These are phyloP conservation scores for Dipodascopsis tothii DNA, from an alignment of 805 yeast species.

Conservation along the genomic window DNA sequence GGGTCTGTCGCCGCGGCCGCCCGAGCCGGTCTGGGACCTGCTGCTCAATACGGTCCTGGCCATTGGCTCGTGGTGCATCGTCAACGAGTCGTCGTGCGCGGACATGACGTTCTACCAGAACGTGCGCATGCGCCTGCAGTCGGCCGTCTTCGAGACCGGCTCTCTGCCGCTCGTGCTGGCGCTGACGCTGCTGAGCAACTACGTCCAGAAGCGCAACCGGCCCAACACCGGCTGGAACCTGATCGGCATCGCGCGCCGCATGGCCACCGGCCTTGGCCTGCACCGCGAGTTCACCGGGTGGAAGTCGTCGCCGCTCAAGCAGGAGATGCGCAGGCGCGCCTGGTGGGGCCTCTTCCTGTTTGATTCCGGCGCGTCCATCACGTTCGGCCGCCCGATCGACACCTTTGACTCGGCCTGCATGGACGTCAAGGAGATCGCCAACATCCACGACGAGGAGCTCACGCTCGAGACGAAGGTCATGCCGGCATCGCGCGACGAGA, in stretches of 20 bases:
- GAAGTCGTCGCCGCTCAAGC: constrained; percentile 37
- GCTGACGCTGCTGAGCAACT: constrained; percentile 48
- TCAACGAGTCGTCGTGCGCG: constrained; percentile 45
- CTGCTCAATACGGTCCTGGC: constrained; percentile 52
- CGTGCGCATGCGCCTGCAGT: constrained; percentile 41
- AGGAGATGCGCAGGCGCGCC: constrained; percentile 51
- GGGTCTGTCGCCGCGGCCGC: constrained; percentile 37
- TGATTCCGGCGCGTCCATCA: constrained; percentile 56
- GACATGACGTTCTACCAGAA: constrained; percentile 52
- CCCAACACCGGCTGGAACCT: constrained; percentile 66
- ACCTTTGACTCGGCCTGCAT: constrained; percentile 42
- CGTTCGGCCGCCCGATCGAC: constrained; percentile 58
- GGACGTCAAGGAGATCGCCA: constrained; percentile 45
- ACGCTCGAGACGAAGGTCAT: constrained; percentile 23
- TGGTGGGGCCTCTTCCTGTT: constrained; percentile 65
- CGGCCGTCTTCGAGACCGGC: constrained; percentile 52
- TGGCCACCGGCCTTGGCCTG: constrained; percentile 61
- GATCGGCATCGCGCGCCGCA: constrained; percentile 54
- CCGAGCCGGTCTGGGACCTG: constrained; percentile 46
- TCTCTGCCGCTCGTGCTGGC: constrained; percentile 49
- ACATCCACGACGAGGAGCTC: constrained; percentile 42
- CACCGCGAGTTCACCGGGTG: constrained; percentile 46
- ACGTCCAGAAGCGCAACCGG: constrained; percentile 56
- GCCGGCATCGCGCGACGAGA: constrained; percentile 29
- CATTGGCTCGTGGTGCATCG: constrained; percentile 61